Conservation (phyloP, 2,329 filamentous ascomycete genomes). For the Daldinia sp. region DNA sequence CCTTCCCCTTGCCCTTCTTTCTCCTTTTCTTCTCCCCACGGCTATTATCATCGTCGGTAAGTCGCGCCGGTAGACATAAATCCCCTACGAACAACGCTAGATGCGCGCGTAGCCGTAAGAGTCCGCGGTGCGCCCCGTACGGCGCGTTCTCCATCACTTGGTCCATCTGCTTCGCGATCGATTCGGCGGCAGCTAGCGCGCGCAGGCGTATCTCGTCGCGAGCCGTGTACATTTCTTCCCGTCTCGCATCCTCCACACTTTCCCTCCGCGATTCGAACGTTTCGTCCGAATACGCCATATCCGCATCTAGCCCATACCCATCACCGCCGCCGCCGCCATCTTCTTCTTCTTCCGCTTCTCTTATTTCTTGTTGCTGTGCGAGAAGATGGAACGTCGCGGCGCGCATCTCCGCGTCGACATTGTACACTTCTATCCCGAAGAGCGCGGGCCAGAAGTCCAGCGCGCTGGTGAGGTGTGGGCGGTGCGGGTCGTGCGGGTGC, state of each 20-base stretch:
- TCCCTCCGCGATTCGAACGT: conserved; percentile 20
- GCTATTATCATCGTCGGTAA: conserved; percentile 28
- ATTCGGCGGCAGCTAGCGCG: conserved; percentile 70
- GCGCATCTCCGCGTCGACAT: conserved; percentile 71
- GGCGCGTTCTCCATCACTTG: conserved; percentile 75
- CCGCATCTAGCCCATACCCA: conserved; percentile 8
- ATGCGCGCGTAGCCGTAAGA: conserved; percentile 80
- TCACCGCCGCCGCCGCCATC: conserved; percentile 6
- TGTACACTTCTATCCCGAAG: conserved; percentile 84
- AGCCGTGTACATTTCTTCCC: conserved; percentile 47
- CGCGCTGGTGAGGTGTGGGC: conserved; percentile 71
- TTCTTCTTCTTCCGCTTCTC: conserved; percentile 32
- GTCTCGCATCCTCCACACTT: conserved; percentile 22
- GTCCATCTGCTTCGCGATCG: conserved; percentile 78
- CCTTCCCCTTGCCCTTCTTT: conserved; percentile 35
- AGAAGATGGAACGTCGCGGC: conserved; percentile 51
- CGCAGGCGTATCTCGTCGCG: conserved; percentile 59
- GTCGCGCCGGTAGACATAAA: conserved; percentile 63
- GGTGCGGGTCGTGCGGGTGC: conserved; percentile 75
- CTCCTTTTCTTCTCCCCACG: neutral
- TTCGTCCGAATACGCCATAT: conserved; percentile 30
- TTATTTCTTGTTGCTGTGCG: conserved; percentile 1
- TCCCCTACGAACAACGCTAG: conserved; percentile 81
- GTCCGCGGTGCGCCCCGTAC: conserved; percentile 73
- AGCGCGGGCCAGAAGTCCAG: conserved; percentile 85